phyloP scores from a whole-genome alignment of 345 rosid genomes.

The Gossypium thurberi region DNA sequence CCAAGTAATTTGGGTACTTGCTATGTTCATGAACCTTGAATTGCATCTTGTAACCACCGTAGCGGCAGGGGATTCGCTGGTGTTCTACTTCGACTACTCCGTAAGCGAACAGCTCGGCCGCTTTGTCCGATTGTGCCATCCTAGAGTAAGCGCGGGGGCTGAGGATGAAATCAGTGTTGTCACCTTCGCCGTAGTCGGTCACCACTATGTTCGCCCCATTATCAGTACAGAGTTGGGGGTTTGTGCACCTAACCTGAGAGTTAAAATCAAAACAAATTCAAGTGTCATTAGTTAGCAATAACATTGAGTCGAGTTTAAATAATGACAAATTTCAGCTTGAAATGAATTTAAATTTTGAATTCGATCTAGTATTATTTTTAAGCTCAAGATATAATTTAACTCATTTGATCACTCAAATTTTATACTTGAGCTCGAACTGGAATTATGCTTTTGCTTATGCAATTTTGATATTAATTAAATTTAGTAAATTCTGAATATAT shows the following conservation, averaged over 20 bases:
- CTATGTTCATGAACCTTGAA: slow-evolving; percentile 68
- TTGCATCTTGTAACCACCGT: slow-evolving; percentile 40
- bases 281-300: background rate
- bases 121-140: slow-evolving; percentile 39
- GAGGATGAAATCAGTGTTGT: slow-evolving; percentile 72
- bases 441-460: no score
- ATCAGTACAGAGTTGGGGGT: slow-evolving; percentile 51
- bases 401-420: no score
- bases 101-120: slow-evolving; percentile 36
- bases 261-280: background rate
- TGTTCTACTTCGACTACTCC: slow-evolving; percentile 77
- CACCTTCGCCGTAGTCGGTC: slow-evolving; percentile 86
- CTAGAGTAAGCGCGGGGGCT: slow-evolving; percentile 57
- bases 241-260: slow-evolving; percentile 66
- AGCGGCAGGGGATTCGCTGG: slow-evolving; percentile 61
- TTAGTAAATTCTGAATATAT: no score
- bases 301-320: no score
- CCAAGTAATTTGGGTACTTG: slow-evolving; percentile 57
- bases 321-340: no score
- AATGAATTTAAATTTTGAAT: no score
- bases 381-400: no score
- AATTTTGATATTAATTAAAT: no score
- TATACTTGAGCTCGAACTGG: no score
- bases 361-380: no score
- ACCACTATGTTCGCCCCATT: slow-evolving; percentile 59